phyloP scores from a whole-genome alignment of 768 basidiomycete species.

The Crassisporium funariophilum region DNA sequence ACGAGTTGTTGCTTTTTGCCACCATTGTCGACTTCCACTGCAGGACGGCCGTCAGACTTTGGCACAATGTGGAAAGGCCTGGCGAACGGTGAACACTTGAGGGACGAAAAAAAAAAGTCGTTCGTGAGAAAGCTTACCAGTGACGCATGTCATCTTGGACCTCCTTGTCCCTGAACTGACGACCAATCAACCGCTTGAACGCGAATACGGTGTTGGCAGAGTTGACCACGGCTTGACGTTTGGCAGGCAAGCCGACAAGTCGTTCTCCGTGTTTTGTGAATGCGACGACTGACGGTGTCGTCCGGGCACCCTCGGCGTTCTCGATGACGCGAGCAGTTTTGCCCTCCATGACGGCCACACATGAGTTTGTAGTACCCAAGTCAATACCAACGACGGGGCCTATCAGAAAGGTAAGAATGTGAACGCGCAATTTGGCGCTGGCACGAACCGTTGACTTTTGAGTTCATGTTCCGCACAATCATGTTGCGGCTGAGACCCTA shows the following conservation, averaged over 20 bases:
- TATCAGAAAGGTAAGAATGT: slow-evolving; percentile 21
- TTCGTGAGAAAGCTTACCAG: slow-evolving; percentile 52
- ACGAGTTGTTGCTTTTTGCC: slow-evolving; percentile 83
- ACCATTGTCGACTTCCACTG: slow-evolving; percentile 82
- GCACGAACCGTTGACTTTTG: slow-evolving; percentile 82
- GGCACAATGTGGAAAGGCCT: slow-evolving; percentile 84
- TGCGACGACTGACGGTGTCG: slow-evolving; percentile 97
- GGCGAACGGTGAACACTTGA: background rate
- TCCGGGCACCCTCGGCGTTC: slow-evolving; percentile 96
- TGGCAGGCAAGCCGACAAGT: slow-evolving; percentile 92
- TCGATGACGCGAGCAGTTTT: slow-evolving; percentile 94
- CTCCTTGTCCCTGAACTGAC: slow-evolving; percentile 90
- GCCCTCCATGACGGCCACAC: slow-evolving; percentile 94
- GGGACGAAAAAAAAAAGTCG: background rate
- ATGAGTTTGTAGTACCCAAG: slow-evolving; percentile 92
- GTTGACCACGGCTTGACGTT: slow-evolving; percentile 98
- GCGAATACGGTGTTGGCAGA: slow-evolving; percentile 90
- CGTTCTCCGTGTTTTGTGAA: slow-evolving; percentile 99
- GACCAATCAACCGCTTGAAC: slow-evolving; percentile 93
- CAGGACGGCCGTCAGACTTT: slow-evolving; percentile 74
- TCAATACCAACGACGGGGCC: slow-evolving; percentile 96
- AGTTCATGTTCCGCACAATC: slow-evolving; percentile 93
- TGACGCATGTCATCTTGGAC: slow-evolving; percentile 89
- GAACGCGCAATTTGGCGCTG: slow-evolving; percentile 12
- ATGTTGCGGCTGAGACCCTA: slow-evolving; percentile 70